phyloP scores from a whole-genome alignment of 306 rosid species.

The Prunus fruticosa region DNA sequence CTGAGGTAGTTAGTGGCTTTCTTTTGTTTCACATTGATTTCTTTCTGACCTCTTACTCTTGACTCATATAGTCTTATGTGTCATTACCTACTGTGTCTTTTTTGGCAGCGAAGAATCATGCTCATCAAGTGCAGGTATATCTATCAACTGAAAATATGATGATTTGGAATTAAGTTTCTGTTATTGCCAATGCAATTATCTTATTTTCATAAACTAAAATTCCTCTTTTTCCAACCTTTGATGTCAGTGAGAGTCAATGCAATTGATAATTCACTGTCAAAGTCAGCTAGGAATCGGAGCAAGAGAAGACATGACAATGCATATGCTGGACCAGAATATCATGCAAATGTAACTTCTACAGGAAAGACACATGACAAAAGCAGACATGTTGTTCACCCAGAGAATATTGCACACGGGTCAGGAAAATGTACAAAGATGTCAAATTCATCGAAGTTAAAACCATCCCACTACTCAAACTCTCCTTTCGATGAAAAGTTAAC shows the following conservation, averaged over 20 bases:
- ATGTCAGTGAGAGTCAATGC: constrained; percentile 58
- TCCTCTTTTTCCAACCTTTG: constrained; percentile 7
- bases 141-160: neutral
- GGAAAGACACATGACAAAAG: constrained; percentile 8
- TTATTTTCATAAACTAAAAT: neutral
- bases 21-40: constrained; percentile 8
- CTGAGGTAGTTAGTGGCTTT: constrained; percentile 49
- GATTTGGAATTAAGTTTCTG: neutral
- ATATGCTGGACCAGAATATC: constrained; percentile 36
- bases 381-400: constrained; percentile 6
- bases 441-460: constrained; percentile 39
- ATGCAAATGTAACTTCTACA: constrained; percentile 24
- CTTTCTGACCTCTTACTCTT: neutral
- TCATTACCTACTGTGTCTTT: constrained; percentile 25
- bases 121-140: constrained; percentile 75
- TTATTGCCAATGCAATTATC: neutral
- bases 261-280: constrained; percentile 35
- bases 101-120: constrained; percentile 81
- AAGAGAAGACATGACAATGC: constrained; percentile 40
- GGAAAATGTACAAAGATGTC: constrained; percentile 30
- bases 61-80: constrained; percentile 15
- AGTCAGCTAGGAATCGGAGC: constrained; percentile 36
- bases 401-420: constrained; percentile 11
- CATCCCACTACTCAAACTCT: constrained; percentile 39
- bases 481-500: constrained; percentile 42